Percentiles rank a stretch among this genome's conserved stretches.
Conservation (phyloP, 1,284 basidiomycete genomes). For the Wolfiporia cocos region DNA sequence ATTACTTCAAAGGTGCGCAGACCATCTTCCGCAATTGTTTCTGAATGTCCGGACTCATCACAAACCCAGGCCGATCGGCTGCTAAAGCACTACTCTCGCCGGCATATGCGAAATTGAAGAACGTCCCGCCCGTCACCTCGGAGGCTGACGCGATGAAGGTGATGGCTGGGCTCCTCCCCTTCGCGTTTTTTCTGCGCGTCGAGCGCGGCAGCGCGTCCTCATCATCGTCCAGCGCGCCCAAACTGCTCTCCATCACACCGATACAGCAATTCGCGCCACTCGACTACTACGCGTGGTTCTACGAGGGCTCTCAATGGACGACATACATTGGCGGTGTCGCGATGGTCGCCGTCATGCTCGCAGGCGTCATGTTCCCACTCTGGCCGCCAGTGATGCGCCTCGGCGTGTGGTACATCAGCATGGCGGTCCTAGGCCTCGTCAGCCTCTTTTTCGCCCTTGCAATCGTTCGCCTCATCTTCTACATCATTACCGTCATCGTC, state of each 20-base stretch:
- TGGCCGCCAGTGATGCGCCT: conserved; percentile 94
- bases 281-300: conserved; percentile 95
- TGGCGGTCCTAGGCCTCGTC: conserved; percentile 85
- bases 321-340: conserved; percentile 89
- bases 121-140: conserved; percentile 69
- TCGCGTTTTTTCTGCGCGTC: conserved; percentile 86
- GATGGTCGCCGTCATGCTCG: conserved; percentile 93
- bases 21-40: neutral
- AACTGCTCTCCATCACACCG: conserved; percentile 76
- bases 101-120: conserved; percentile 85
- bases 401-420: conserved; percentile 94
- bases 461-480: conserved; percentile 90
- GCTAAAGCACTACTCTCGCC: conserved; percentile 90
- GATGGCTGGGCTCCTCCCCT: conserved; percentile 74
- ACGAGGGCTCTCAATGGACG: conserved; percentile 90
- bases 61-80: conserved; percentile 80
- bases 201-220: conserved; percentile 73
- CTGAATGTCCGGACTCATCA: neutral
- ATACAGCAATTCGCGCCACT: conserved; percentile 77
- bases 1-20: conserved; percentile 93
- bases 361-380: conserved; percentile 98
- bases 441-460: conserved; percentile 91
- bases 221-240: conserved; percentile 67
- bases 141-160: conserved; percentile 76
- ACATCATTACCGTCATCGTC: conserved; percentile 85